Base-by-base conservation (phyloP, 306 rosid genomes). In the Medicago arabica region DNA sequence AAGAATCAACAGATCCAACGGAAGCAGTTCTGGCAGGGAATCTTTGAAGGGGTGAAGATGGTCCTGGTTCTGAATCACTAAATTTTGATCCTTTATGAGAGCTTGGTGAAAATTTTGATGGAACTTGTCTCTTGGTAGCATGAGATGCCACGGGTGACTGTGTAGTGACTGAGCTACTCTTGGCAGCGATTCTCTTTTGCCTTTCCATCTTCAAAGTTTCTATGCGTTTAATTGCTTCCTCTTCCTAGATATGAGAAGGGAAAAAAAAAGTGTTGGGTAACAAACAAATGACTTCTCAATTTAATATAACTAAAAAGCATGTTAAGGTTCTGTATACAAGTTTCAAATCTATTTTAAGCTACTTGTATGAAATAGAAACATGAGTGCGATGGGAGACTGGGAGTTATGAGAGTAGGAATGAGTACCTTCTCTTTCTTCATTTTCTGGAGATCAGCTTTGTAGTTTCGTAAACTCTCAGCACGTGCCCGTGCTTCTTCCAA, bases 391-490 rank as follows among this genome's bases (percentile, higher is more conserved):
- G 49, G 58, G 60, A 63, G 65, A 55, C 11, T 18, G 36, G 65
- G 44, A 34, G 70, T 15, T 57, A 51, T 5, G 34, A 63, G 50
- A 75, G 54, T 47, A 69, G 59, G 70, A 73, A 47, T 10, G 61
- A 75, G 51, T 80, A 95, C 99, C 99, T 89, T 96, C 85, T 96
- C 97, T 90, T 90, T 92, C 91, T 96, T 96, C 86, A 90, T 80
- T 86, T 92, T 96, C 86, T 89, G 99, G 74, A 96, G 99, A 85
- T 96, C 97, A 66, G 98, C 97, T 88, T 96, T 96, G 83, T 78
- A 96, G 77, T 81, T 89, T 70, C 98, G 83, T 67, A 96, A 78
- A 84, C 77, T 90, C 82, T 92, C 99, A 16, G 99, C 99, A 11
- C 99, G 99, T 59, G 91, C 96, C 10, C 92, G 85, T 2, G 98